Base-by-base conservation (phyloP, 1,284 basidiomycete species). In the Somion occarium region DNA sequence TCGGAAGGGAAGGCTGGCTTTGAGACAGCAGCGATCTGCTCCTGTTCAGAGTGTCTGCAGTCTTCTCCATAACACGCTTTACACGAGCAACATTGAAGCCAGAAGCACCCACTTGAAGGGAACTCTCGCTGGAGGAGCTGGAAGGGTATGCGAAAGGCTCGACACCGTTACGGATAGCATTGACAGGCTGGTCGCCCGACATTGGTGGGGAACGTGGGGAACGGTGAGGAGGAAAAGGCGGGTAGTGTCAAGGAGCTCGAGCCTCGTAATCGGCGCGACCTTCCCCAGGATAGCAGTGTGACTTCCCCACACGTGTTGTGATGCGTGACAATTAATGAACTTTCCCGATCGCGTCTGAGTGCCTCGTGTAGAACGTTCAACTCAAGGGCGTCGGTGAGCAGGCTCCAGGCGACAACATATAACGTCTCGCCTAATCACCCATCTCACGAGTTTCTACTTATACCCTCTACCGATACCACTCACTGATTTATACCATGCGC, bases 31-130 rank as follows among this genome's bases (percentile, higher is more conserved):
- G 55, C 3, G 66, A 59, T 45, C 59, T 63, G 61, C 78, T 83
- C 61, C 74, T 74, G 53, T 79, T 78, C 37, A 89, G 71, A 54
- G 69, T 80, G 53, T 79, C 76, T 44, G 77, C 76, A 1, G 78
- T 78, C 64, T 69, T 79, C 57, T 78, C 78, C 47, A 82, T 77
- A 47, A 76, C 68, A 50, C 74, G 78, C 27, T 59, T 61, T 4
- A 61, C 55, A 34, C 30, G 44, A 15, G 53, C 42, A 34, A 55
- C 52, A 41, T 51, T 61, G 20, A 51, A 39, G 9, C 52, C 54
- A 4, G 47, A 22, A 19, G 48, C 25, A 46, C 44, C 48, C n/a
- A n/a, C n/a, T n/a, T n/a, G n/a, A n/a, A n/a, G n/a, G n/a, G n/a
- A n/a, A n/a, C n/a, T n/a, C 22, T 39, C 9, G n/a, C 38, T 37